These are phyloP conservation scores for Globisporangium mamillatum DNA, from an alignment of 352 stramenopile genomes.

Conservation along the genomic window DNA sequence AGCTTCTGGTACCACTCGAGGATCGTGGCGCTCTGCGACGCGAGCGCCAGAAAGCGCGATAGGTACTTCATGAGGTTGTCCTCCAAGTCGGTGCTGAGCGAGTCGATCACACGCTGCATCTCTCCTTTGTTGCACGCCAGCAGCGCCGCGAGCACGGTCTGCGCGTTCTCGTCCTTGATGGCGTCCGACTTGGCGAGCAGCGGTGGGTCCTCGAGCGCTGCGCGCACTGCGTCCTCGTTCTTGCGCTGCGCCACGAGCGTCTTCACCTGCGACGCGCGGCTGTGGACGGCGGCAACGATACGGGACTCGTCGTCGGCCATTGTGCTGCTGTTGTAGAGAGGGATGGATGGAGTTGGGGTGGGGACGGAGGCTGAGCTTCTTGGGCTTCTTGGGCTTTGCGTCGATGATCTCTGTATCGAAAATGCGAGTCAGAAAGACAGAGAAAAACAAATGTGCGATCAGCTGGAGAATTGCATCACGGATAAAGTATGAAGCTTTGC, in stretches of 20 bases:
- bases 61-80: conserved; percentile 91
- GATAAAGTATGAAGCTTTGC: too few relatives aligned
- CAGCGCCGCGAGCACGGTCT: conserved; percentile 71
- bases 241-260: conserved; percentile 70
- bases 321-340: conserved; percentile 1
- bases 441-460: too few relatives aligned
- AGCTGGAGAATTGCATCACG: too few relatives aligned
- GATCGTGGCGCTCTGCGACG: conserved; percentile 75
- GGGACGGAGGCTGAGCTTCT: background rate
- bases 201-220: conserved; percentile 71
- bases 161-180: conserved; percentile 73
- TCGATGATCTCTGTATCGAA: background rate
- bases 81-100: conserved; percentile 59
- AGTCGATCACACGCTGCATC: conserved; percentile 80
- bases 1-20: conserved; percentile 90
- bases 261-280: conserved; percentile 63
- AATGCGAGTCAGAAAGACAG: conserved; percentile 1
- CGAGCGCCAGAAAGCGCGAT: conserved; percentile 69
- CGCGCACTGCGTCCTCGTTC: conserved; percentile 77
- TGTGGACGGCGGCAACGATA: conserved; percentile 51
- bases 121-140: conserved; percentile 87
- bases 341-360: background rate
- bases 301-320: conserved; percentile 64
- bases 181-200: conserved; percentile 58
- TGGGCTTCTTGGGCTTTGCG: background rate